Conservation (phyloP, 805 yeast species). For the Suhomyces sp. region DNA sequence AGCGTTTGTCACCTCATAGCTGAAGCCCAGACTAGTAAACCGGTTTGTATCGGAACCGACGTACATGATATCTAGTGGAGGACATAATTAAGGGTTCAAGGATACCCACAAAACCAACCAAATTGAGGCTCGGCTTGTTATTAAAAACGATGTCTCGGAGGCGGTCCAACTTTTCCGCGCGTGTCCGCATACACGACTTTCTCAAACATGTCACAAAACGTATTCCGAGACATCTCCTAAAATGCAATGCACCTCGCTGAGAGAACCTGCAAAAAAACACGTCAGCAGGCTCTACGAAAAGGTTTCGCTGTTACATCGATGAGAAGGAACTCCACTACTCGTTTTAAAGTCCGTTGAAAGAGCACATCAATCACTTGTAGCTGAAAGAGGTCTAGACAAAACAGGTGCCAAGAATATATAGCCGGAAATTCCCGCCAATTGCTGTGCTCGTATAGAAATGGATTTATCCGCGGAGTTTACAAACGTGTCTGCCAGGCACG, state of each 20-base stretch:
- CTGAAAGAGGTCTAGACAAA: background rate
- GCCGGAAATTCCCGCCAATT: background rate
- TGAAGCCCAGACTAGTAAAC: too few relatives aligned
- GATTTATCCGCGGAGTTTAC: background rate
- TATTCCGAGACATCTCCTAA: background rate
- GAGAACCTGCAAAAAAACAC: background rate
- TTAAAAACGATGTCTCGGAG: background rate
- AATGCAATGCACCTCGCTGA: background rate
- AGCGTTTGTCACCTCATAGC: too few relatives aligned
- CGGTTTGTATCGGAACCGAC: too few relatives aligned
- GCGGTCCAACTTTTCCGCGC: background rate
- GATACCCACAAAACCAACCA: too few relatives aligned
- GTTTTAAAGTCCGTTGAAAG: background rate
- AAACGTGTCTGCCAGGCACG: constrained; percentile 39
- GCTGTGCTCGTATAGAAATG: background rate
- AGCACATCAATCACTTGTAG: background rate
- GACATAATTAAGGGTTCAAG: too few relatives aligned
- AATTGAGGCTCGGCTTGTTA: too few relatives aligned
- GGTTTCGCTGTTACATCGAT: background rate
- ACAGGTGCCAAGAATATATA: background rate
- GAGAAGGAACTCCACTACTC: background rate
- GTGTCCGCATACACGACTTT: background rate
- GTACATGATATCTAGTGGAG: too few relatives aligned
- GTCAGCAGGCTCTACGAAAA: background rate
- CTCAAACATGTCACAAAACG: background rate